Base-by-base conservation (phyloP, 371 early-diverging fungal species). In the Rhizomucor pusillus region DNA sequence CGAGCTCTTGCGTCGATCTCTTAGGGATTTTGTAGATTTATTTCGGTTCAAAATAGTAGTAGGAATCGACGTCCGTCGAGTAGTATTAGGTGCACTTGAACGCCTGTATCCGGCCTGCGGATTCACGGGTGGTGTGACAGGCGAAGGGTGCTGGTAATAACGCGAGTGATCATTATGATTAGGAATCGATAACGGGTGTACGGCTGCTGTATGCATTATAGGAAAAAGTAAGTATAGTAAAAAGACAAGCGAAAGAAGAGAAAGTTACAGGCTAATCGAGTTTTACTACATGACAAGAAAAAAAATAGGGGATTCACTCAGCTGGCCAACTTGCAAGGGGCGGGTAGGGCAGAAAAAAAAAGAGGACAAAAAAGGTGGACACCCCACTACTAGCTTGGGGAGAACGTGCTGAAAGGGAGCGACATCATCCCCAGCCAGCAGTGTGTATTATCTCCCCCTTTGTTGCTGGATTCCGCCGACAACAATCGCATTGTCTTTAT, bases 1-100 rank as follows among this genome's bases (percentile, higher is more conserved):
- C 4, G 74, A 71, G 34, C 74, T 73, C n/a, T 66, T 63, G 33
- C 77, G 65, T 43, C 72, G 61, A 39, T 73, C 72, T 57, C 63
- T 36, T 23, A 64, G 47, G 1, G 70, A 69, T 59, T 63, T 58
- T 1, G 65, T 57, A 5, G 71, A 68, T 47, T 57, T 52, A 24
- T 66, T 62, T 4, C 59, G 59, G 36, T 61, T 54, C 33, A 66
- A 43, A 13, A 61, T 29, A 11, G 43, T 29, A 14, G 61, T 39
- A 29, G 65, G 59, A 13, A 63, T 53, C 11, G 60, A 64, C n/a
- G 63, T 59, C 14, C 63, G 37, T 43, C 70, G 51, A 52, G 72
- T 64, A n/a, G 56, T 46, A 48, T 47, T 19, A 43, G 54, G 48
- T 57, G 68, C 36, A 57, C 61, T 54, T 56, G 54, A 29, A 50